These are phyloP conservation scores for Tylopilus cervinicoccineus DNA, from an alignment of 768 basidiomycete species.

Conservation along the genomic window DNA sequence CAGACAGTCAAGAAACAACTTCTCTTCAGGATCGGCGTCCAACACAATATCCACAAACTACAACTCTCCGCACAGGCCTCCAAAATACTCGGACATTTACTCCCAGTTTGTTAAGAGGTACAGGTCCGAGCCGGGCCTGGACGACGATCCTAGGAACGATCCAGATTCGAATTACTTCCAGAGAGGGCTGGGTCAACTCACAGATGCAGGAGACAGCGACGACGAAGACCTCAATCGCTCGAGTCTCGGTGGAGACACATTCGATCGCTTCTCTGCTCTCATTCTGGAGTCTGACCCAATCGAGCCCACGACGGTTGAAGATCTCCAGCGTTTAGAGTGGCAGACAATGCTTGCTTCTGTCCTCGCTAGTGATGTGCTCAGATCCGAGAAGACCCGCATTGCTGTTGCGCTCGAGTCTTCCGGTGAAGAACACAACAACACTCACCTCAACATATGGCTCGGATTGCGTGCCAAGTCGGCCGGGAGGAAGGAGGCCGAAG, in stretches of 20 bases:
- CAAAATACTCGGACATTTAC: slow-evolving; percentile 61
- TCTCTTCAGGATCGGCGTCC: slow-evolving; percentile 27
- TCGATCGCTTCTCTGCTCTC: slow-evolving; percentile 49
- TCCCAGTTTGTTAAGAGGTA: slow-evolving; percentile 78
- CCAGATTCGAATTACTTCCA: slow-evolving; percentile 84
- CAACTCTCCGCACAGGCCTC: slow-evolving; percentile 27
- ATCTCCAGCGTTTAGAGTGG: slow-evolving; percentile 89
- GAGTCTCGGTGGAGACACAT: slow-evolving; percentile 40
- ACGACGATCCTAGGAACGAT: slow-evolving; percentile 71
- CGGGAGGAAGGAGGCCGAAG: slow-evolving; percentile 76
- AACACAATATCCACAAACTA: slow-evolving; percentile 28
- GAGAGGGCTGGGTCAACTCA: slow-evolving; percentile 61
- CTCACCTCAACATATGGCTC: slow-evolving; percentile 77
- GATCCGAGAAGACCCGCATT: slow-evolving; percentile 91
- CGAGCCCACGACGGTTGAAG: slow-evolving; percentile 66
- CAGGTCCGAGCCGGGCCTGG: slow-evolving; percentile 56
- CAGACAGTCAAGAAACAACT: slow-evolving; percentile 27
- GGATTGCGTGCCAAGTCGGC: slow-evolving; percentile 86
- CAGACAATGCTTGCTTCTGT: slow-evolving; percentile 94
- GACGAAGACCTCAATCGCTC: slow-evolving; percentile 60
- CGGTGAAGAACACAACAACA: slow-evolving; percentile 63
- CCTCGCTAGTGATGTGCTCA: slow-evolving; percentile 89
- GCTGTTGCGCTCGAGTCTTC: slow-evolving; percentile 71
- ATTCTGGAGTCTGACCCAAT: slow-evolving; percentile 60
- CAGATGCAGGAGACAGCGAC: slow-evolving; percentile 70